Base-by-base conservation (phyloP, 2,329 filamentous ascomycete species). In the Emydomyces testavorans region DNA sequence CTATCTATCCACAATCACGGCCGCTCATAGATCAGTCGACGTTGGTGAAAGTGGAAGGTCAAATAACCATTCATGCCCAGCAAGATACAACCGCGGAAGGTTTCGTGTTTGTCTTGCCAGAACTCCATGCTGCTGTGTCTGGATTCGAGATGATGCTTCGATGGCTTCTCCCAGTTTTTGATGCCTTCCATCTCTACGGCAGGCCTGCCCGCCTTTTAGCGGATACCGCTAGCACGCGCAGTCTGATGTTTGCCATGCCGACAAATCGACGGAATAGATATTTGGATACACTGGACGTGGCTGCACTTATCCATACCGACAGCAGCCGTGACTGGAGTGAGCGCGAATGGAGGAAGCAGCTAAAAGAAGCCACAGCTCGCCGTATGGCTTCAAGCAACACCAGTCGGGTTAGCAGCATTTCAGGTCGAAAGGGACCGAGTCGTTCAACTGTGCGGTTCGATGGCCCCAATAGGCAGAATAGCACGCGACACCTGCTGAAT, bases 201-300 rank as follows among this genome's bases (percentile, higher is more conserved):
- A 83, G 92, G 18, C 92, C 92, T 0, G 84, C 79, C 23, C 81
- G 86, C 52, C 73, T 98, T 37, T 81, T 94, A 28, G 87, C 92
- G 2, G 94, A 94, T 60, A 82, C 85, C 0, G 76, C 89, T 37
- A 89, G 96, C 65, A 74, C 85, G 3, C 79, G 87, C 38, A 94
- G 92, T 49, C 74, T 98, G 54, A 98, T 98, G 92, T 98, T 96
- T 64, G 92, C 89, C 4, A 93, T 98, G 82, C 90, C 92, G 0
- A 86, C 85, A 57, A 80, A 92, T 57, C 80, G 82, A 46, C 78
- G 85, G 54, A 94, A 94, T 59, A 89, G 90, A 0, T 96, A 96
- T 59, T 69, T 98, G 21, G 92, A 96, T 59, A 80, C 88, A 29
- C 68, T 89, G 48, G 92, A 98, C 61, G 85, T 96, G 13, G 80